Evolutionary conservation across 805 yeast species (phyloP), one percentile per base, ranked within the genome.

Genomic region (Kregervanrija delftensis): DNA sequence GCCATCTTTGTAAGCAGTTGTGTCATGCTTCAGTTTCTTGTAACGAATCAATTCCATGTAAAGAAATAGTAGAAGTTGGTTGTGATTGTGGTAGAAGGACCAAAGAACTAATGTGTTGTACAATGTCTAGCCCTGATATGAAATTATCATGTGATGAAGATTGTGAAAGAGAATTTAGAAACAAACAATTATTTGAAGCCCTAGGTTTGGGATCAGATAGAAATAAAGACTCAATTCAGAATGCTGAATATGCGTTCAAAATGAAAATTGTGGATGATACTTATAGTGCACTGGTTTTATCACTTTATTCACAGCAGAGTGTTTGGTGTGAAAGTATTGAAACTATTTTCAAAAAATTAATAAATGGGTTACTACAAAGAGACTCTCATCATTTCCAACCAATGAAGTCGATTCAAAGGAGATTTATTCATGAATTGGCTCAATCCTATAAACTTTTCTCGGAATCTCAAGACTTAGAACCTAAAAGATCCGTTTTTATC

Each of bases 381-480:
- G 68, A 71, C 34, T 63, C 74, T 1, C 63, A 76, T 51, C 80
- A 79, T 57, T 86, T 90, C 63, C 80, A 80, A 13, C 83, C 91
- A 13, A 86, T 89, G 95, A 72, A 67, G 41, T 59, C 69, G 11
- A 74, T 79, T 5, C 91, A 86, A 59, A 68, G 96, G 39, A 68
- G 68, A 49, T 87, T 88, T 56, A 64, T 89, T 22, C 91, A 81
- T 56, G 79, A 78, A 42, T 56, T 89, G 35, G 82, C 89, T 0
- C 76, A 70, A 22, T 63, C 77, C 0, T 87, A 68, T 58, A 67
- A 72, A 11, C 54, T 87, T 11, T 79, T 75, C 52, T 69, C 83
- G 0, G 89, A 85, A 54, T 76, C 90, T 2, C 93, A 86, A 49
- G 96, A 86, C 60, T 77, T 76, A 2, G 96, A 87, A 51, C 96